Percentiles rank a stretch among this genome's conserved stretches.
phyloP scores from a whole-genome alignment of 2,329 filamentous ascomycete species.

The Alternaria brassicae region DNA sequence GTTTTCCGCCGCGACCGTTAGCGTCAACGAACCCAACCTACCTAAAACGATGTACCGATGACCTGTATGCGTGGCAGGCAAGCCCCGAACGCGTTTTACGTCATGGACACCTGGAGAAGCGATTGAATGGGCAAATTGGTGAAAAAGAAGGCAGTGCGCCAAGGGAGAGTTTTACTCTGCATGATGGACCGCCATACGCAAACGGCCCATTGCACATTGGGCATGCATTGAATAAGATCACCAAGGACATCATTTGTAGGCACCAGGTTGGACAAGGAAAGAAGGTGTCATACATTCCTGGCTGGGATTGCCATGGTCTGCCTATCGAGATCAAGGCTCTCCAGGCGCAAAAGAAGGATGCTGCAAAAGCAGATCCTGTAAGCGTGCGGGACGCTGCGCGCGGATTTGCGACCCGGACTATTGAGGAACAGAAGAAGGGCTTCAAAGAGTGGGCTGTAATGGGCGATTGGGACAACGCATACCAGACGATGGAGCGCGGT shows the following conservation, averaged over 20 bases:
- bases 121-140: background rate
- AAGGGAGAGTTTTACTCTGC: constrained; percentile 74
- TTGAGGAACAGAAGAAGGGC: constrained; percentile 74
- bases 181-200: constrained; percentile 96
- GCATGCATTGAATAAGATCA: constrained; percentile 94
- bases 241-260: constrained; percentile 92
- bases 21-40: constrained; percentile 55
- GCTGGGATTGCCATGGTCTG: constrained; percentile 97
- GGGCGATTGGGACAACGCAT: constrained; percentile 78
- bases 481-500: constrained; percentile 78
- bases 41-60: constrained; percentile 80
- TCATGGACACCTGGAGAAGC: constrained; percentile 29
- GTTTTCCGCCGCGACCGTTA: constrained; percentile 56
- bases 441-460: constrained; percentile 80
- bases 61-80: constrained; percentile 88
- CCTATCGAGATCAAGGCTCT: constrained; percentile 97
- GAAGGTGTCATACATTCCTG: constrained; percentile 81
- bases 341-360: constrained; percentile 59
- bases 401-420: constrained; percentile 70
- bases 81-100: constrained; percentile 53
- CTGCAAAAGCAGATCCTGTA: constrained; percentile 52
- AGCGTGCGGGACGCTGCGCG: constrained; percentile 71
- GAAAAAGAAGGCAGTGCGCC: background rate
- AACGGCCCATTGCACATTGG: constrained; percentile 92
- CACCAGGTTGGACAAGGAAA: constrained; percentile 80